Percentiles rank a stretch among this genome's conserved stretches.
Evolutionary conservation across 495 filamentous ascomycete genomes (phyloP).

Genomic region (Bacidia rubella): DNA sequence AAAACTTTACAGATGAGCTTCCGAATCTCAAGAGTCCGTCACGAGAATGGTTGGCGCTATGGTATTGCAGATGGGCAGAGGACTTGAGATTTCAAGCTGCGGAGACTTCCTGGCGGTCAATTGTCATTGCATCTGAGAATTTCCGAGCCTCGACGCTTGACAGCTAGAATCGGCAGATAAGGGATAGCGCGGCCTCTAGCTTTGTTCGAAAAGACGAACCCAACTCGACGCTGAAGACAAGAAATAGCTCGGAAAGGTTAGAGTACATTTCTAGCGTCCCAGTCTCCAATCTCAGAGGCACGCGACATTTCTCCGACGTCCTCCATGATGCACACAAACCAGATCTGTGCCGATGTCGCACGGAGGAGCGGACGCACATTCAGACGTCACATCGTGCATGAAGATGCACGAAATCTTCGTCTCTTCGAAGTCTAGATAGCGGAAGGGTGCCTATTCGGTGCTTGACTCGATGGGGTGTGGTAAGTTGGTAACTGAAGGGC

Average conservation of each 20-base stretch:
- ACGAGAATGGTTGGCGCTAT: too few relatives aligned
- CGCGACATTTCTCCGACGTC: neutral
- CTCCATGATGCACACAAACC: neutral
- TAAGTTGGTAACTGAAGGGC: conserved; percentile 3
- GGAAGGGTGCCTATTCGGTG: neutral
- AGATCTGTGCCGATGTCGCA: neutral
- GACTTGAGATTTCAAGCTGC: too few relatives aligned
- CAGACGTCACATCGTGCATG: neutral
- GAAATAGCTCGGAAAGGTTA: neutral
- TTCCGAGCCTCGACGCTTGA: neutral
- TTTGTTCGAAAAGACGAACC: neutral
- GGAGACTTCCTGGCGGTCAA: too few relatives aligned
- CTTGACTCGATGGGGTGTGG: conserved; percentile 13
- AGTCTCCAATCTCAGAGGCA: neutral
- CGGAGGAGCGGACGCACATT: neutral
- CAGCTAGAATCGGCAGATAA: neutral
- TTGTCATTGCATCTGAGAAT: too few relatives aligned
- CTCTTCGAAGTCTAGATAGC: neutral
- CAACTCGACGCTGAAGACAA: neutral
- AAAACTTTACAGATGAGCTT: too few relatives aligned
- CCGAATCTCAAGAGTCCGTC: too few relatives aligned
- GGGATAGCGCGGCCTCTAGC: neutral
- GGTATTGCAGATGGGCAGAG: too few relatives aligned
- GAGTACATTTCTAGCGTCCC: neutral
- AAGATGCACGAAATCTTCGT: neutral